Evolutionary conservation across 2,329 filamentous ascomycete species (phyloP).

Genomic region (Alternaria solani): DNA sequence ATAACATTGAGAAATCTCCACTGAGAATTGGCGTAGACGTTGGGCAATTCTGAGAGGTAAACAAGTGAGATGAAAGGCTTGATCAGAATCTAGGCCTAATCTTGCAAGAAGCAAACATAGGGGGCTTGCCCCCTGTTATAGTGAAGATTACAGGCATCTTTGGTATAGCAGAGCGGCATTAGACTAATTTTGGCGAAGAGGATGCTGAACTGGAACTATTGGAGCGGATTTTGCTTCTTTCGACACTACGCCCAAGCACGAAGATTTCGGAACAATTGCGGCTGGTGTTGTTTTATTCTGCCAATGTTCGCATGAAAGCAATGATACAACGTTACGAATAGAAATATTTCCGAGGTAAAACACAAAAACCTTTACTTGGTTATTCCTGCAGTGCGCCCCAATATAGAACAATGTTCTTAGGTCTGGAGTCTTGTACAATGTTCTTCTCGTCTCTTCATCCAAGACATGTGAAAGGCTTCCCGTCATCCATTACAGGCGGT

Average conservation of each 20-base stretch:
- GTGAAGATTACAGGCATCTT: neutral
- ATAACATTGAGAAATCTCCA: neutral
- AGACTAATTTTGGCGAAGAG: neutral
- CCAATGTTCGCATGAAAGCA: neutral
- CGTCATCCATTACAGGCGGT: neutral
- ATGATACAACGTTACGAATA: neutral
- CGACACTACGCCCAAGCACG: neutral
- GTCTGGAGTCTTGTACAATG: neutral
- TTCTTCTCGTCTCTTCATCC: neutral
- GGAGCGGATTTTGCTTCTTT: neutral
- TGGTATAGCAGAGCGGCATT: neutral
- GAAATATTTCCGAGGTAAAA: neutral
- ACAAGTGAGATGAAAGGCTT: neutral
- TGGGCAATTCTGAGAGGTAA: neutral
- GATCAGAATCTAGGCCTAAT: neutral
- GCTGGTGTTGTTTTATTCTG: neutral
- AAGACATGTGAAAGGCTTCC: neutral
- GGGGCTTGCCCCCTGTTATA: neutral
- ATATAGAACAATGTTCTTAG: neutral
- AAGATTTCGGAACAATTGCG: neutral
- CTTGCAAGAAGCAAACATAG: neutral
- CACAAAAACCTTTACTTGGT: neutral
- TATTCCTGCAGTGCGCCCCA: neutral
- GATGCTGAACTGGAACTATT: neutral
- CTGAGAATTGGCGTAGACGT: neutral